A percentile compares a stretch with the other conserved stretches of the same genome.
Conservation (phyloP, 768 basidiomycete species). For the Phanerochaete carnosa region DNA sequence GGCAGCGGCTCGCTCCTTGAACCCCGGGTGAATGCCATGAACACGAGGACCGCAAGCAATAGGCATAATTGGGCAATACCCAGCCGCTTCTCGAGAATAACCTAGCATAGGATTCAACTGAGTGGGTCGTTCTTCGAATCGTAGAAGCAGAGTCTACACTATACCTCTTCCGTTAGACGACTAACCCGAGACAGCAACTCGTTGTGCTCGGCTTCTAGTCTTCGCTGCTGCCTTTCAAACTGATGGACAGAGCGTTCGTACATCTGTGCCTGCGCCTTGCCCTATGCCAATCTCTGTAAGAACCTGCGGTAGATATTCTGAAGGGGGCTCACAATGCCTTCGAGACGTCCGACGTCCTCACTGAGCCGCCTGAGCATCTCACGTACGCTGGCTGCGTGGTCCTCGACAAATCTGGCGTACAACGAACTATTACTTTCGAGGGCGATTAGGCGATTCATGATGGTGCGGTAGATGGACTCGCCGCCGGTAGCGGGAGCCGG, state of each 20-base stretch:
- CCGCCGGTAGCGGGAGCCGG: constrained; percentile 39
- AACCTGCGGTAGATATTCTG: not conserved
- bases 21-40: constrained; percentile 84
- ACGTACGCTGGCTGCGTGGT: constrained; percentile 75
- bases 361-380: constrained; percentile 71
- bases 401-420: constrained; percentile 82
- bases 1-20: constrained; percentile 36
- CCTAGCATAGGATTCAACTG: constrained; percentile 39
- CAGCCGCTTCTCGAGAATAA: constrained; percentile 84
- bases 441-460: constrained; percentile 86
- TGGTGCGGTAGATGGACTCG: constrained; percentile 94
- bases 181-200: constrained; percentile 70
- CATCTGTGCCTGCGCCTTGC: constrained; percentile 65
- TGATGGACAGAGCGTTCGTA: constrained; percentile 63
- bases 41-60: constrained; percentile 77
- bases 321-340: constrained; percentile 60
- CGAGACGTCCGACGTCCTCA: constrained; percentile 75
- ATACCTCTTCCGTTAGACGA: constrained; percentile 77
- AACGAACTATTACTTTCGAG: constrained; percentile 88
- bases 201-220: constrained; percentile 67
- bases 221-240: constrained; percentile 62
- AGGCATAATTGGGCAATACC: constrained; percentile 86
- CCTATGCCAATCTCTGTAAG: constrained; percentile 35
- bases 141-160: constrained; percentile 3
- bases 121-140: not conserved